A percentile compares a stretch with the other conserved stretches of the same genome.
Evolutionary conservation across 495 filamentous ascomycete species (phyloP).

Genomic region (Aspergillus mulundensis): DNA sequence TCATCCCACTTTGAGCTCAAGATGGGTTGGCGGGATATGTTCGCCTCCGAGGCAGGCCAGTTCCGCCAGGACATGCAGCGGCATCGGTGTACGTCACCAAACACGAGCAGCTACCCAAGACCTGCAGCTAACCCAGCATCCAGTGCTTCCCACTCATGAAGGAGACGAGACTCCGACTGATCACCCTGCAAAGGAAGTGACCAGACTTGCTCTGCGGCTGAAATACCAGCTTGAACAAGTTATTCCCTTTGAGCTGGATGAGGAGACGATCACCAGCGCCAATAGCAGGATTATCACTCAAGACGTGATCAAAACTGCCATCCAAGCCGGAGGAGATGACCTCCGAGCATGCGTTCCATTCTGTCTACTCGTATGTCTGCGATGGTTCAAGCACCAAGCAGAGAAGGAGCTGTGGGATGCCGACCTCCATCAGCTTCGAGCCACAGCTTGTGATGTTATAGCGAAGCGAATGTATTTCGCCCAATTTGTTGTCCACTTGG

Average conservation of each 20-base stretch:
- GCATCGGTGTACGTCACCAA: slow-evolving; percentile 40
- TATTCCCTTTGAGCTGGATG: slow-evolving; percentile 81
- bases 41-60: slow-evolving; percentile 23
- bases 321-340: slow-evolving; percentile 73
- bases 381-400: slow-evolving; percentile 87
- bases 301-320: slow-evolving; percentile 72
- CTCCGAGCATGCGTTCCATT: slow-evolving; percentile 75
- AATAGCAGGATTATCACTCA: slow-evolving; percentile 81
- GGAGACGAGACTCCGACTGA: slow-evolving; percentile 26
- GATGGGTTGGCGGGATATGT: slow-evolving; percentile 39
- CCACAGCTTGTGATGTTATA: slow-evolving; percentile 86
- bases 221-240: slow-evolving; percentile 88
- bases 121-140: slow-evolving; percentile 21
- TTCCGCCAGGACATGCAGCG: slow-evolving; percentile 30
- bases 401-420: slow-evolving; percentile 84
- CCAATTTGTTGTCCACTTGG: too few species aligned
- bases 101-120: not conserved
- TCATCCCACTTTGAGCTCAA: not conserved
- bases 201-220: slow-evolving; percentile 79
- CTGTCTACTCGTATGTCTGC: slow-evolving; percentile 80
- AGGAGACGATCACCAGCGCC: slow-evolving; percentile 63
- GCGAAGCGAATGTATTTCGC: slow-evolving; percentile 74
- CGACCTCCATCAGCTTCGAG: slow-evolving; percentile 72
- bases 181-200: slow-evolving; percentile 71
- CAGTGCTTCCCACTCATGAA: slow-evolving; percentile 36